Evolutionary conservation across 83 land plant genomes (phyloP).

Genomic region (Picea mariana): DNA sequence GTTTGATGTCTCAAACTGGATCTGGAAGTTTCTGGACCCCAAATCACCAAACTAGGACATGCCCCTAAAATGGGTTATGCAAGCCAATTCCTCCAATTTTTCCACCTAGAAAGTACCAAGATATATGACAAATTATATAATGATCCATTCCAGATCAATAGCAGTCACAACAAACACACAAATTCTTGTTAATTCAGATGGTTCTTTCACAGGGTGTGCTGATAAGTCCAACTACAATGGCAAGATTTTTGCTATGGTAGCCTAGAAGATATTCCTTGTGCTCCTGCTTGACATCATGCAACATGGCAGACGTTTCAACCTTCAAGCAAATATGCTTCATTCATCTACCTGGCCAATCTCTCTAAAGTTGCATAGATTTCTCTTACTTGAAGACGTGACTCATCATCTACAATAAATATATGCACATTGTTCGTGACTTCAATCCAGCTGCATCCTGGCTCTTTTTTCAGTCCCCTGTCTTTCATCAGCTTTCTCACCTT

Average conservation of each 20-base stretch:
- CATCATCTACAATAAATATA: constrained; percentile 53
- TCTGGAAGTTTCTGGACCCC: too few relatives aligned
- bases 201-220: too few relatives aligned
- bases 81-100: too few relatives aligned
- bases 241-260: constrained; percentile 60
- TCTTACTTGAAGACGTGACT: constrained; percentile 22
- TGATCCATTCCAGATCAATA: too few relatives aligned
- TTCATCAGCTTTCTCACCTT: constrained; percentile 53
- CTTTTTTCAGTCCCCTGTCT: constrained; percentile 57
- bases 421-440: constrained; percentile 52
- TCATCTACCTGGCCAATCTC: constrained; percentile 51
- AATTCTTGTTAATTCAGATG: too few relatives aligned
- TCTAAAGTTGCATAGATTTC: constrained; percentile 51
- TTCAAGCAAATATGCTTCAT: constrained; percentile 36
- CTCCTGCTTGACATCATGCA: constrained; percentile 35
- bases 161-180: too few relatives aligned
- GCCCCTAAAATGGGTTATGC: too few relatives aligned
- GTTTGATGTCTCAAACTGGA: too few relatives aligned
- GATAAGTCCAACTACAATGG: constrained; percentile 49
- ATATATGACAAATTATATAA: too few relatives aligned
- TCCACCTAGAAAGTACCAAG: too few relatives aligned
- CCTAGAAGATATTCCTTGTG: constrained; percentile 42
- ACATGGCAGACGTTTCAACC: constrained; percentile 47
- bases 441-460: too few relatives aligned
- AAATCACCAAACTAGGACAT: too few relatives aligned